Conservation (phyloP, 139 green algal species). For the Chlorella vulgaris region DNA sequence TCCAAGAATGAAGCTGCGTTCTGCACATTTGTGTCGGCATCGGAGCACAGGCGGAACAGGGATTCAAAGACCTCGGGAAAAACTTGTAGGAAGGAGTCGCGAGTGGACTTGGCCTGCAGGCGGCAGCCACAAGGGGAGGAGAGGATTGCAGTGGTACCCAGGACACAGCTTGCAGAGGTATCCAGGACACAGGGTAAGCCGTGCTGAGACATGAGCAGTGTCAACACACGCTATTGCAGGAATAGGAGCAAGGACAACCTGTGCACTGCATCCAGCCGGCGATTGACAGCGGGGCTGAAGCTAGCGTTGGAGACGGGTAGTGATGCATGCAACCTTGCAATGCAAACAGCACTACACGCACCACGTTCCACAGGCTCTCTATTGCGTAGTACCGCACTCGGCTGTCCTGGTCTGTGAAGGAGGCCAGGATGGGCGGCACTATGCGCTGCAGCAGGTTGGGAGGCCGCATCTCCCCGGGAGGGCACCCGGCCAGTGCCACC, state of each 20-base stretch:
- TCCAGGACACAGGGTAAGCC: too few relatives aligned
- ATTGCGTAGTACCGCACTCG: constrained; percentile 95
- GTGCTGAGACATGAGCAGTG: too few relatives aligned
- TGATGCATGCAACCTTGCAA: too few relatives aligned
- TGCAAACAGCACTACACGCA: too few relatives aligned
- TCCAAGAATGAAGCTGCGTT: constrained; percentile 93
- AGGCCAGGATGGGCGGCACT: constrained; percentile 87
- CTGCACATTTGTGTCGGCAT: constrained; percentile 86
- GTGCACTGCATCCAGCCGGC: not conserved
- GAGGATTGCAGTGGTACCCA: too few relatives aligned
- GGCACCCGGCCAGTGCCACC: constrained; percentile 77
- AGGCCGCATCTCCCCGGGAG: not conserved
- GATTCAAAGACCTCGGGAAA: constrained; percentile 94
- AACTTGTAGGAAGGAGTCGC: constrained; percentile 84
- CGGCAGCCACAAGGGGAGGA: not conserved
- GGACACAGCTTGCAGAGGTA: too few relatives aligned
- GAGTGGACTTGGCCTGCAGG: constrained; percentile 77
- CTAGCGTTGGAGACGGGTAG: too few relatives aligned
- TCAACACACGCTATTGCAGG: too few relatives aligned
- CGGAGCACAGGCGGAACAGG: constrained; percentile 87
- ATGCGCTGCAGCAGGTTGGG: constrained; percentile 49
- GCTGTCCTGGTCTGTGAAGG: constrained; percentile 83
- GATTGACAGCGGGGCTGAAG: too few relatives aligned
- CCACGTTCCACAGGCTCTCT: constrained; percentile 96
- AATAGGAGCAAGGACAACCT: too few relatives aligned